Evolutionary conservation across 2,329 filamentous ascomycete species (phyloP).

Genomic region (Talaromyces verruculosus): DNA sequence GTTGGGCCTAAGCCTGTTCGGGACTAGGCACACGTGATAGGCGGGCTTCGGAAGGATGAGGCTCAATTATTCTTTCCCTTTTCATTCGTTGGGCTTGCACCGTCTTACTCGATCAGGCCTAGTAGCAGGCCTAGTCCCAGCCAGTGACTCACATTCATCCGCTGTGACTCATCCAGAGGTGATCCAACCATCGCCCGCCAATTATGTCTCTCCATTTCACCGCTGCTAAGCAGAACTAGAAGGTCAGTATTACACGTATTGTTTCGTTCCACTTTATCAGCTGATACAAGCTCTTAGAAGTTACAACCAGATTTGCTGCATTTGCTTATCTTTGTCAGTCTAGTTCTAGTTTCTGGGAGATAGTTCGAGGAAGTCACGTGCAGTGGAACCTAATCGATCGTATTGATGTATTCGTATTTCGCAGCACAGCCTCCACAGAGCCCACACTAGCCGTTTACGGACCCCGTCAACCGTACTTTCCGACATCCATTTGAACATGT

Average conservation of each 20-base stretch:
- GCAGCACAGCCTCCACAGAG: neutral
- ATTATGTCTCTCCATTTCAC: neutral
- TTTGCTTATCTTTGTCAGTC: neutral
- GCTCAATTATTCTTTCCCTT: neutral
- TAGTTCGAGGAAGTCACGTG: neutral
- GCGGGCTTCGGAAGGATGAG: constrained; percentile 9
- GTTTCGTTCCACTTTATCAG: neutral
- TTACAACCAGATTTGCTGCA: neutral
- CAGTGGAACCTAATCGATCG: neutral
- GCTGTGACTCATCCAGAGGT: constrained; percentile 1
- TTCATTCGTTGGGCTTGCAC: neutral
- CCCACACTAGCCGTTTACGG: constrained; percentile 1
- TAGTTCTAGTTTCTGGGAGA: neutral
- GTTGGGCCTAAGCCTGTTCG: neutral
- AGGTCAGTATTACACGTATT: neutral
- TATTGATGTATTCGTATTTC: neutral
- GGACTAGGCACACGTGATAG: constrained; percentile 6
- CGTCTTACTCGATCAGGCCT: neutral
- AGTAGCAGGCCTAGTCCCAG: neutral
- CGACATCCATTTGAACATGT: neutral
- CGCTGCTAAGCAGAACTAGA: neutral
- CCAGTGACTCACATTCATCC: constrained; percentile 9
- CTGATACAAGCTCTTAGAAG: neutral
- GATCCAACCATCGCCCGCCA: neutral
- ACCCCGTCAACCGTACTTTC: neutral